Conservation (phyloP, 257 asterid species). For the Capsicum baccatum region DNA sequence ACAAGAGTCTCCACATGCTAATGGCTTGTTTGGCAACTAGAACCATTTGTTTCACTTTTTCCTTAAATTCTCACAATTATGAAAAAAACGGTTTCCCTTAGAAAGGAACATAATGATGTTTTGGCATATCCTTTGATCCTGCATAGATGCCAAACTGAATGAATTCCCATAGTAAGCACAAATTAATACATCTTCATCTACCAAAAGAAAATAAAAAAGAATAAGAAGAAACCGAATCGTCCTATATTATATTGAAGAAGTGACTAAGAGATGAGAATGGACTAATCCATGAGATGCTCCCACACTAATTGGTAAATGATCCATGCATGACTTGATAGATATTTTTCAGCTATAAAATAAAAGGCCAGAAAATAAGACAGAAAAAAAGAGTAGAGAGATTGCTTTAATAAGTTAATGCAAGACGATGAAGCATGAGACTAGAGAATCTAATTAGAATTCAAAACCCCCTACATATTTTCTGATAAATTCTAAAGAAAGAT, state of each 20-base stretch:
- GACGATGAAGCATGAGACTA: no score
- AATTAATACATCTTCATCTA: no score
- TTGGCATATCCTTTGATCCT: background rate
- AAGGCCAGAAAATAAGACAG: background rate
- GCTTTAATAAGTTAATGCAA: no score
- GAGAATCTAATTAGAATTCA: no score
- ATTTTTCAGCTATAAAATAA: background rate
- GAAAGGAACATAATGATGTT: background rate
- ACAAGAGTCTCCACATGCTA: background rate
- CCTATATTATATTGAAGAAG: no score
- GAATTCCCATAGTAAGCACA: no score
- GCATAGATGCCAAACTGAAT: background rate
- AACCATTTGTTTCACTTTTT: background rate
- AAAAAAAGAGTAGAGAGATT: no score
- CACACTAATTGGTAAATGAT: background rate
- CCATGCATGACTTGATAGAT: background rate
- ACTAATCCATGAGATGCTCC: background rate
- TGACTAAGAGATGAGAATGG: no score
- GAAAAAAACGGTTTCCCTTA: background rate
- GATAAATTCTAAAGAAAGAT: no score
- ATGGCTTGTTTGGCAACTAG: conserved; percentile 4
- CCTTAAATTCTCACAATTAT: background rate
- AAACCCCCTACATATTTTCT: no score
- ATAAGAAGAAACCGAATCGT: no score
- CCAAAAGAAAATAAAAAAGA: no score